A percentile compares a stretch with the other conserved stretches of the same genome.
phyloP scores from a whole-genome alignment of 768 basidiomycete genomes.

The Boletus sp. region DNA sequence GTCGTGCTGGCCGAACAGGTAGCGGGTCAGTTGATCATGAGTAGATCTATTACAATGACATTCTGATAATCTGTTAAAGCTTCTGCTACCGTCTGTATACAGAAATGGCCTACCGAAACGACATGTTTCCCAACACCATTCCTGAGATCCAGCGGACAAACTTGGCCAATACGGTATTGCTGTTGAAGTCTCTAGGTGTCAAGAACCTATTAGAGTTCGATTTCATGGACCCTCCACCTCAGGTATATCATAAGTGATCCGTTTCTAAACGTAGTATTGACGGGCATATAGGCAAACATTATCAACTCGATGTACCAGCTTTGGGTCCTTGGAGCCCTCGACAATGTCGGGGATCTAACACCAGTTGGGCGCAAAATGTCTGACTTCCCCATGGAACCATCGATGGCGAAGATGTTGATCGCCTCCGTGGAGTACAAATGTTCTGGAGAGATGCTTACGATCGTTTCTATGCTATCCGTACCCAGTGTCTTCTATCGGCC shows the following conservation, averaged over 20 bases:
- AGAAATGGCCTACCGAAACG: constrained; percentile 95
- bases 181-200: constrained; percentile 94
- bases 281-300: constrained; percentile 73
- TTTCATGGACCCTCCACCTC: constrained; percentile 99
- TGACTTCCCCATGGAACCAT: constrained; percentile 99
- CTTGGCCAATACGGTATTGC: constrained; percentile 91
- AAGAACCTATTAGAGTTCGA: constrained; percentile 98
- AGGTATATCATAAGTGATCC: constrained; percentile 44
- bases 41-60: neutral
- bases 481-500: constrained; percentile 98
- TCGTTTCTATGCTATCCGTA: constrained; percentile 98
- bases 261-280: neutral
- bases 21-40: constrained; percentile 63
- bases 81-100: constrained; percentile 97
- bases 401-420: constrained; percentile 99
- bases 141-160: constrained; percentile 99
- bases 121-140: constrained; percentile 93
- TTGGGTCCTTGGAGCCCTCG: constrained; percentile 96
- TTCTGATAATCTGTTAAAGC: constrained; percentile 38
- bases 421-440: constrained; percentile 86
- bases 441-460: constrained; percentile 94
- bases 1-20: constrained; percentile 95
- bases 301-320: constrained; percentile 99
- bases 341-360: constrained; percentile 97
- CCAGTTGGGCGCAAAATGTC: constrained; percentile 94